Conservation (phyloP, 78 protist species). For the Dictyostelium citrinum region DNA sequence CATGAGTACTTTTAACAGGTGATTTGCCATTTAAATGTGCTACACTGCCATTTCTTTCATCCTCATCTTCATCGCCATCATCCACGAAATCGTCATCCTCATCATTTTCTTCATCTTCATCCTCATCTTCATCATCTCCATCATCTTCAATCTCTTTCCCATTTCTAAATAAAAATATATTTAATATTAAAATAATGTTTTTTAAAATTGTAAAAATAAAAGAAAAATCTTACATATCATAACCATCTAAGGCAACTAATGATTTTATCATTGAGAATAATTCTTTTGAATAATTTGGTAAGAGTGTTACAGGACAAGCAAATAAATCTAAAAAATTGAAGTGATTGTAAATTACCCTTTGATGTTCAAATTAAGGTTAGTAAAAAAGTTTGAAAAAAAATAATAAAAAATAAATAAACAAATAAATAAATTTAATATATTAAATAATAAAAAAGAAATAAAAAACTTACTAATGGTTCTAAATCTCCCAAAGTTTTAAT, state of each 20-base stretch:
- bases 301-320: conserved; percentile 69
- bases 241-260: conserved; percentile 49
- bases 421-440: too few relatives aligned
- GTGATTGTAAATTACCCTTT: neutral
- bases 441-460: neutral
- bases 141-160: conserved; percentile 65
- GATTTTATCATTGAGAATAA: conserved; percentile 48
- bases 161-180: neutral
- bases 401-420: neutral
- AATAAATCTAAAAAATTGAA: conserved; percentile 65
- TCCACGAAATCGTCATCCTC: neutral
- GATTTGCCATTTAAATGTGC: conserved; percentile 3
- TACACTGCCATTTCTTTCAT: neutral
- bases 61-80: neutral
- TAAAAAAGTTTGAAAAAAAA: neutral
- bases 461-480: conserved; percentile 48
- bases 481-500: conserved; percentile 52
- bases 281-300: conserved; percentile 25
- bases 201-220: too few relatives aligned
- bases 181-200: neutral
- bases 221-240: conserved; percentile 25
- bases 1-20: conserved; percentile 13
- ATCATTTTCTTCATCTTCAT: conserved; percentile 35
- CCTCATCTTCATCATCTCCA: conserved; percentile 28
- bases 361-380: neutral